Evolutionary conservation across 345 rosid genomes (phyloP).

Genomic region (Murraya paniculata): DNA sequence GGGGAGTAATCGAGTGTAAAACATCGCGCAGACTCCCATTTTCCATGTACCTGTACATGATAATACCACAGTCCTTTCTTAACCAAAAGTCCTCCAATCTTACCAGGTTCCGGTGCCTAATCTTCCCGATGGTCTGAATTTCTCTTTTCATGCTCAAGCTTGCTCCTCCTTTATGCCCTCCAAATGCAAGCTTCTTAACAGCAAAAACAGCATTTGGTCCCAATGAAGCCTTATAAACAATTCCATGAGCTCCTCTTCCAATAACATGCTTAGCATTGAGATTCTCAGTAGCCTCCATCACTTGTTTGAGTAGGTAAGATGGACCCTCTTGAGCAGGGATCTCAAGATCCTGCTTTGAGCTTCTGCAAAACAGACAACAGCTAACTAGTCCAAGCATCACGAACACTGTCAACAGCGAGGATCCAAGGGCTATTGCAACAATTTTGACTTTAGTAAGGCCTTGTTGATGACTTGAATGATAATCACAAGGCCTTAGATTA

Average conservation of each 20-base stretch:
- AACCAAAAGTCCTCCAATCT: slow-evolving; percentile 79
- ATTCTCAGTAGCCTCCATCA: slow-evolving; percentile 68
- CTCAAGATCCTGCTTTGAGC: slow-evolving; percentile 34
- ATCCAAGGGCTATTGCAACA: slow-evolving; percentile 41
- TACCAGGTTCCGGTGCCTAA: slow-evolving; percentile 75
- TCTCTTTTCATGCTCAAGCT: slow-evolving; percentile 58
- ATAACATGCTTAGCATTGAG: slow-evolving; percentile 55
- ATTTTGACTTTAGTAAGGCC: slow-evolving; percentile 34
- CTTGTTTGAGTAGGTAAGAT: slow-evolving; percentile 47
- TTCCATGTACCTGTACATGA: slow-evolving; percentile 66
- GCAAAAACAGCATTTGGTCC: slow-evolving; percentile 49
- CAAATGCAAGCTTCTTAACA: slow-evolving; percentile 51
- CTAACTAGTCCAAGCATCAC: slow-evolving; percentile 37
- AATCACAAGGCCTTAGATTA: slow-evolving; percentile 39
- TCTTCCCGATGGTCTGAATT: slow-evolving; percentile 52
- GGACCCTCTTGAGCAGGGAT: slow-evolving; percentile 43
- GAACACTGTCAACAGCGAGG: slow-evolving; percentile 24
- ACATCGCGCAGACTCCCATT: slow-evolving; percentile 70
- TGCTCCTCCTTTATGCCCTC: slow-evolving; percentile 46
- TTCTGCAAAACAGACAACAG: slow-evolving; percentile 25
- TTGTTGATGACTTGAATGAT: slow-evolving; percentile 18
- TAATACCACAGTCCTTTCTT: slow-evolving; percentile 57
- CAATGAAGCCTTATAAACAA: slow-evolving; percentile 60
- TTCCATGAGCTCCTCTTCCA: slow-evolving; percentile 83
- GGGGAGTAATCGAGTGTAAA: slow-evolving; percentile 38